These are phyloP conservation scores for Psilocybe tampanensis DNA, from an alignment of 768 basidiomycete genomes.

Conservation along the genomic window DNA sequence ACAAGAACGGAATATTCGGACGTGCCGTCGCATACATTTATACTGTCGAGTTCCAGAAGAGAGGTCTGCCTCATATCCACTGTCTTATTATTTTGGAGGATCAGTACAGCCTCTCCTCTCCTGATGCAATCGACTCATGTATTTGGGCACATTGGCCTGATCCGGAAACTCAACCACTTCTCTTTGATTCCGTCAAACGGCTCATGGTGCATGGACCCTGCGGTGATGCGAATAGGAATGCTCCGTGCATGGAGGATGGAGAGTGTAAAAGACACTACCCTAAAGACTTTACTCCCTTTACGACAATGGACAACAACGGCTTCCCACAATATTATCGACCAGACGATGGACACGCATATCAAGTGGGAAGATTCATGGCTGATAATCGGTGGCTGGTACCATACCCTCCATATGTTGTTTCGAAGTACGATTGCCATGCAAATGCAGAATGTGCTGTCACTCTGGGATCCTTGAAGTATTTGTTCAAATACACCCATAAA, in stretches of 20 bases:
- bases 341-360: slow-evolving; percentile 29
- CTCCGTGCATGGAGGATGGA: slow-evolving; percentile 41
- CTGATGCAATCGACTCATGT: slow-evolving; percentile 38
- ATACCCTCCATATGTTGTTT: slow-evolving; percentile 35
- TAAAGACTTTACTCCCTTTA: slow-evolving; percentile 26
- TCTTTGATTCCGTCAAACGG: slow-evolving; percentile 35
- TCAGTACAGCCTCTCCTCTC: slow-evolving; percentile 27
- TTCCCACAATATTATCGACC: slow-evolving; percentile 27
- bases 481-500: slow-evolving; percentile 53
- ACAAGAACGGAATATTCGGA: slow-evolving; percentile 43
- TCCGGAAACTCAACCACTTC: slow-evolving; percentile 30
- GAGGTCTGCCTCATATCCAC: slow-evolving; percentile 56
- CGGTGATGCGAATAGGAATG: slow-evolving; percentile 29
- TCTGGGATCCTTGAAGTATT: slow-evolving; percentile 44
- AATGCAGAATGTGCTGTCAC: slow-evolving; percentile 44
- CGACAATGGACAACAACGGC: slow-evolving; percentile 21
- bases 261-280: slow-evolving; percentile 35
- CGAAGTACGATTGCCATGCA: slow-evolving; percentile 42
- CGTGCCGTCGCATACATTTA: slow-evolving; percentile 41
- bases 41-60: slow-evolving; percentile 57
- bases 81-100: slow-evolving; percentile 42
- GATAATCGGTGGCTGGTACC: slow-evolving; percentile 44
- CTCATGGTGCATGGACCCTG: slow-evolving; percentile 41
- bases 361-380: slow-evolving; percentile 20
- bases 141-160: slow-evolving; percentile 46